Conservation (phyloP, 2,329 filamentous ascomycete species). For the Raffaelea deltoideospora region DNA sequence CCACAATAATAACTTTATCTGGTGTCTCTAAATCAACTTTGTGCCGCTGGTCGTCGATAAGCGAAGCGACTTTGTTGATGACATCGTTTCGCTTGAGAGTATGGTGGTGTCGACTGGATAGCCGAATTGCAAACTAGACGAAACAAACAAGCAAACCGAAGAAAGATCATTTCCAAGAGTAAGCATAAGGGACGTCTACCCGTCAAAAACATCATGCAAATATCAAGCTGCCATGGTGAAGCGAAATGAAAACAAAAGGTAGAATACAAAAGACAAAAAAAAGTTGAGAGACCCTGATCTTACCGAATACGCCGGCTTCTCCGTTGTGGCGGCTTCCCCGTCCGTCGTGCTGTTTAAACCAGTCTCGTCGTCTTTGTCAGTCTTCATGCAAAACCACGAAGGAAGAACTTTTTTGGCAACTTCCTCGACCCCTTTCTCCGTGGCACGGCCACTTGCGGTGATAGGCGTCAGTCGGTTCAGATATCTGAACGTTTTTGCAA, state of each 20-base stretch:
- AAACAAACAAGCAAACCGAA: no score
- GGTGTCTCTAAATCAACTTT: slow-evolving; percentile 66
- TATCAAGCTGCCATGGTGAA: no score
- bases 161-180: no score
- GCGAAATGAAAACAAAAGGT: not conserved
- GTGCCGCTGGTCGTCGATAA: slow-evolving; percentile 47
- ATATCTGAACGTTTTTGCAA: slow-evolving; percentile 27
- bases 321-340: not conserved
- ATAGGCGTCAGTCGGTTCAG: slow-evolving; percentile 43
- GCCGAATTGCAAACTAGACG: slow-evolving; percentile 67
- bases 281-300: slow-evolving; percentile 11
- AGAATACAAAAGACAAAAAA: not conserved
- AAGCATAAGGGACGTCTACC: no score
- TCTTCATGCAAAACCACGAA: slow-evolving; percentile 41
- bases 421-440: slow-evolving; percentile 50
- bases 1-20: slow-evolving; percentile 64
- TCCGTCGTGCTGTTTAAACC: slow-evolving; percentile 20
- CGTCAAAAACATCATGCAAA: no score
- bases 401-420: slow-evolving; percentile 48
- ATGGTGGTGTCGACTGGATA: slow-evolving; percentile 60
- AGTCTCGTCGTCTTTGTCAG: not conserved
- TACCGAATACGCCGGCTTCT: slow-evolving; percentile 23
- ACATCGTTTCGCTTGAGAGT: slow-evolving; percentile 51
- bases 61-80: slow-evolving; percentile 54
- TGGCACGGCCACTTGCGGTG: slow-evolving; percentile 44